phyloP scores from a whole-genome alignment of 1,139 yeast genomes.

The Blastobotrys capitulatus region DNA sequence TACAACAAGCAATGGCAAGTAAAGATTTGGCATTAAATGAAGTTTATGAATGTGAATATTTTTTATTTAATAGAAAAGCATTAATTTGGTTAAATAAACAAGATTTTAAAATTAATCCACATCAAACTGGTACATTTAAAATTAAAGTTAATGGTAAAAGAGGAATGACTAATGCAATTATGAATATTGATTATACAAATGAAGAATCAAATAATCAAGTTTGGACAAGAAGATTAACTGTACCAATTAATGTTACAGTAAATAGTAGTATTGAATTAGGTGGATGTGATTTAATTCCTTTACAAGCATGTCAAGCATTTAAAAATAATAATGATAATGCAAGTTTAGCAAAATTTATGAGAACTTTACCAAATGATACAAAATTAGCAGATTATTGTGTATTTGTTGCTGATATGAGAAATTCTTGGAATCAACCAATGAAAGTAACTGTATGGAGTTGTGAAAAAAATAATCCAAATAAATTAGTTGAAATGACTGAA shows the following conservation, averaged over 20 bases:
- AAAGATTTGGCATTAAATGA: conserved; percentile 53
- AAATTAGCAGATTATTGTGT: conserved; percentile 52
- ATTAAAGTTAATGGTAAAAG: conserved; percentile 67
- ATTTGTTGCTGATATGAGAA: conserved; percentile 61
- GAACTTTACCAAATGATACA: conserved; percentile 15
- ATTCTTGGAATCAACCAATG: conserved; percentile 49
- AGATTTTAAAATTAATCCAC: conserved; percentile 23
- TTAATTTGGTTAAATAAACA: conserved; percentile 34
- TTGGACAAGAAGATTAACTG: conserved; percentile 50
- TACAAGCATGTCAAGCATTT: conserved; percentile 19
- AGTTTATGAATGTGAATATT: conserved; percentile 70
- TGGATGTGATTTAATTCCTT: conserved; percentile 65
- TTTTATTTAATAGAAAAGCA: conserved; percentile 53
- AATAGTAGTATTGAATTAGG: conserved; percentile 67
- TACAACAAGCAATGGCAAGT: conserved; percentile 43
- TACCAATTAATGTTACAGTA: conserved; percentile 66
- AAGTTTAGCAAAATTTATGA: conserved; percentile 14
- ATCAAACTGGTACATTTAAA: conserved; percentile 37
- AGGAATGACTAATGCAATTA: conserved; percentile 61
- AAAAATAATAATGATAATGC: conserved; percentile 6
- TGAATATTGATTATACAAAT: conserved; percentile 62
- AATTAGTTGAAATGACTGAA: conserved; percentile 23
- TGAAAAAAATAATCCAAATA: conserved; percentile 23
- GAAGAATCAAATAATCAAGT: conserved; percentile 10
- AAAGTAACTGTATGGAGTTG: conserved; percentile 36